These are phyloP conservation scores for Trichophyton schoenleinii DNA, from an alignment of 2,329 filamentous ascomycete species.

Conservation along the genomic window DNA sequence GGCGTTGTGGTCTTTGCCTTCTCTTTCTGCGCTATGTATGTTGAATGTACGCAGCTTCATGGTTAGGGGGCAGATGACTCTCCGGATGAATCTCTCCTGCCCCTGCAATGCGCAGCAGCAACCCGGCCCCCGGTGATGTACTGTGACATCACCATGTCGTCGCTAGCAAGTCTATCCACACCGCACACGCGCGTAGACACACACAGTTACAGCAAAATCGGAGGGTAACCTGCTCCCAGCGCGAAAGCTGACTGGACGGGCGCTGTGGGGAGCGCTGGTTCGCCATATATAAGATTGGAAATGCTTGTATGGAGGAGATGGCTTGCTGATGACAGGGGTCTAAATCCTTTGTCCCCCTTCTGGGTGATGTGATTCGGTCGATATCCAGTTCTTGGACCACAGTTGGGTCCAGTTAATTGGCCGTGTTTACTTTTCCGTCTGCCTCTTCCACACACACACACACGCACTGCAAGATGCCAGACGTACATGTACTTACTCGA, in stretches of 20 bases:
- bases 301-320: not conserved
- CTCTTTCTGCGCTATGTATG: not conserved
- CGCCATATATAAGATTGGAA: not conserved
- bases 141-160: not conserved
- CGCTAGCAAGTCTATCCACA: not conserved
- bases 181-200: not conserved
- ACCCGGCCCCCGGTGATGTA: not conserved
- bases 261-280: conserved; percentile 6
- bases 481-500: not conserved
- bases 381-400: not conserved
- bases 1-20: not conserved
- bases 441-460: not conserved
- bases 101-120: not conserved
- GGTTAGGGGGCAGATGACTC: not conserved
- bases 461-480: not conserved
- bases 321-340: no score
- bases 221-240: not conserved
- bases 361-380: not conserved
- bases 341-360: not conserved
- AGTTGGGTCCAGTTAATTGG: no score
- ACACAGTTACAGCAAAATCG: no score
- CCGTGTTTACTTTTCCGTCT: not conserved
- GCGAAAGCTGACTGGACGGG: conserved; percentile 2
- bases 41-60: not conserved
- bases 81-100: not conserved